Percentiles rank a stretch among this genome's conserved stretches.
phyloP scores from a whole-genome alignment of 2,329 filamentous ascomycete species.

The Tolypocladium guangdongense region DNA sequence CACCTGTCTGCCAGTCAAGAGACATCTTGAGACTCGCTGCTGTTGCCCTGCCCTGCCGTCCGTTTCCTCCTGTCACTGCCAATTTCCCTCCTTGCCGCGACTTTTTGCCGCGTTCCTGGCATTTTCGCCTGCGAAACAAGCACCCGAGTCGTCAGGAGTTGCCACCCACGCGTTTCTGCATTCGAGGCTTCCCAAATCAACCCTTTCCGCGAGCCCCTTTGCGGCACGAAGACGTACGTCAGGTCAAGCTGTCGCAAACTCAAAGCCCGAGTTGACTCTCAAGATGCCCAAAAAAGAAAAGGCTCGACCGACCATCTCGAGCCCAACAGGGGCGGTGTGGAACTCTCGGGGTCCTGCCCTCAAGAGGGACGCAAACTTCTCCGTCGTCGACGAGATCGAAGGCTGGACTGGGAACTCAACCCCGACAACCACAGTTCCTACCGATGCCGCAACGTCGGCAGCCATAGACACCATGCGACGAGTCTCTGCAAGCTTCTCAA shows the following conservation, averaged over 20 bases:
- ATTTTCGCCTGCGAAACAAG: too few species aligned
- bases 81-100: background rate
- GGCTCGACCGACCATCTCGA: conserved; percentile 20
- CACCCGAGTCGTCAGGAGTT: too few species aligned
- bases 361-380: conserved; percentile 21
- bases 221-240: background rate
- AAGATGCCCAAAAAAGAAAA: conserved; percentile 5
- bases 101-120: too few species aligned
- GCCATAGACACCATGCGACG: conserved; percentile 11
- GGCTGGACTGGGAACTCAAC: conserved; percentile 17
- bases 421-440: background rate
- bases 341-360: conserved; percentile 24
- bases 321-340: conserved; percentile 25
- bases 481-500: conserved; percentile 19
- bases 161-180: background rate
- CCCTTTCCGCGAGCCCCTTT: background rate
- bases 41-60: background rate
- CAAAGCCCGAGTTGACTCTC: background rate
- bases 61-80: background rate
- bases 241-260: background rate
- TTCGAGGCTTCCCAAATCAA: background rate
- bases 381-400: conserved; percentile 24
- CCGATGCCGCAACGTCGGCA: background rate
- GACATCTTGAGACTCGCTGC: background rate
- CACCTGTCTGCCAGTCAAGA: background rate